Conservation (phyloP, 2,329 filamentous ascomycete genomes). For the Claviceps spartinae region DNA sequence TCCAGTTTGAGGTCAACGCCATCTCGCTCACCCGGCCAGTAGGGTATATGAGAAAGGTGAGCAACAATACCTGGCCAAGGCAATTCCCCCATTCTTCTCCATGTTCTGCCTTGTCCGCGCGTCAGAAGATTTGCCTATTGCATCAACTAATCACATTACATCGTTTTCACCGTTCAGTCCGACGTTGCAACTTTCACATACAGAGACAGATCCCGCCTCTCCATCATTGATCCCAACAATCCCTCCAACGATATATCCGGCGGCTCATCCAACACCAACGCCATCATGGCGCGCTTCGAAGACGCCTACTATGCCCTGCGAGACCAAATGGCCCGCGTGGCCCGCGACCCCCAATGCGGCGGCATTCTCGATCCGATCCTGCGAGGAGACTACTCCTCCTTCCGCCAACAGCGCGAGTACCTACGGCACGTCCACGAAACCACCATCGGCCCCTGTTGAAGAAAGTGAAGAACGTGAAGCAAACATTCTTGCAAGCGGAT, state of each 20-base stretch:
- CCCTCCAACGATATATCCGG: constrained; percentile 78
- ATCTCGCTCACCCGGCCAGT: constrained; percentile 61
- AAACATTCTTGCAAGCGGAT: not conserved
- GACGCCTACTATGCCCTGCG: constrained; percentile 46
- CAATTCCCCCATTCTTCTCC: not conserved
- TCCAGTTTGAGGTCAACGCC: constrained; percentile 55
- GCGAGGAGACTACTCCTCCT: constrained; percentile 66
- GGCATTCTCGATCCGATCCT: constrained; percentile 57
- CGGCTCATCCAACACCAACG: constrained; percentile 57
- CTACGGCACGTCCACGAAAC: constrained; percentile 39
- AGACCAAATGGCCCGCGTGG: constrained; percentile 41
- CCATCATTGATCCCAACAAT: constrained; percentile 87
- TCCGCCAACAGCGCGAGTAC: constrained; percentile 53
- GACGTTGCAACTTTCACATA: constrained; percentile 35
- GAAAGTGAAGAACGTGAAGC: constrained; percentile 9
- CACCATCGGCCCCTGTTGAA: constrained; percentile 20
- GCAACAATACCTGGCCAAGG: constrained; percentile 10
- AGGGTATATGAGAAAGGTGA: constrained; percentile 63
- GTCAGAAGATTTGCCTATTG: too few relatives aligned
- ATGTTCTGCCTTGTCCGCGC: not conserved
- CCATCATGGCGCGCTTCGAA: constrained; percentile 58
- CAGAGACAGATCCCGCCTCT: constrained; percentile 54
- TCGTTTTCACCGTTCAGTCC: constrained; percentile 18
- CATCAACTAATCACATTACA: not conserved
- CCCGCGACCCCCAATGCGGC: constrained; percentile 15